These are phyloP conservation scores for Clonostachys sp. DNA, from an alignment of 2,329 filamentous ascomycete species.

Conservation along the genomic window DNA sequence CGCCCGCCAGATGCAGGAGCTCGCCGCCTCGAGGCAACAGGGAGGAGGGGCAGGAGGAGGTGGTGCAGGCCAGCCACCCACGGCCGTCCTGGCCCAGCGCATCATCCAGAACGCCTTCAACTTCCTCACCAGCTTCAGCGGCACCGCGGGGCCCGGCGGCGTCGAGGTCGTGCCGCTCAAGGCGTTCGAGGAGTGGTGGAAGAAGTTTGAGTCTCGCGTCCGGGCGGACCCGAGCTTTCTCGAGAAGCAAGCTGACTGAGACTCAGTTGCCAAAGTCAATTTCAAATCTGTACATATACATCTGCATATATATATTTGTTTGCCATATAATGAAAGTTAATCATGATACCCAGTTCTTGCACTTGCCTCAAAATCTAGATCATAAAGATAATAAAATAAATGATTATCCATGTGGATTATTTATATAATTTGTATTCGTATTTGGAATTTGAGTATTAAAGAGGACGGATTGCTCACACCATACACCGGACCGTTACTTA, in stretches of 20 bases:
- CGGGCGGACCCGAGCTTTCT: slow-evolving; percentile 85
- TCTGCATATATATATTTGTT: not conserved
- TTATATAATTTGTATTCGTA: no score
- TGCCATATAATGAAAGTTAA: not conserved
- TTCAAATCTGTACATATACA: not conserved
- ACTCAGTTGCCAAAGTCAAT: not conserved
- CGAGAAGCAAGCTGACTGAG: slow-evolving; percentile 49
- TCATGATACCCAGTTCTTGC: not conserved
- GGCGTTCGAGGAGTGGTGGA: slow-evolving; percentile 97
- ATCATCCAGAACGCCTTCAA: slow-evolving; percentile 98
- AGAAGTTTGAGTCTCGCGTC: slow-evolving; percentile 85
- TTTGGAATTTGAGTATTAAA: not conserved
- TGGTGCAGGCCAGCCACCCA: slow-evolving; percentile 43
- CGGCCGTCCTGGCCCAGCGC: slow-evolving; percentile 77
- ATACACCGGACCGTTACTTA: no score
- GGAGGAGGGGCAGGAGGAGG: slow-evolving; percentile 9
- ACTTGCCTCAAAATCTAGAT: no score
- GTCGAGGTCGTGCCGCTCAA: slow-evolving; percentile 89
- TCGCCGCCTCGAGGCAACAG: slow-evolving; percentile 29
- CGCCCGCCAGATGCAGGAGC: slow-evolving; percentile 59
- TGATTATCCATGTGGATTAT: no score
- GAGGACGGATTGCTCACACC: no score
- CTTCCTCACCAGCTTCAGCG: slow-evolving; percentile 84
- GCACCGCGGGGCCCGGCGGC: slow-evolving; percentile 53
- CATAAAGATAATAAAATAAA: no score